Base-by-base conservation (phyloP, 2,329 filamentous ascomycete species). In the Beauveria scarabaeidicola region DNA sequence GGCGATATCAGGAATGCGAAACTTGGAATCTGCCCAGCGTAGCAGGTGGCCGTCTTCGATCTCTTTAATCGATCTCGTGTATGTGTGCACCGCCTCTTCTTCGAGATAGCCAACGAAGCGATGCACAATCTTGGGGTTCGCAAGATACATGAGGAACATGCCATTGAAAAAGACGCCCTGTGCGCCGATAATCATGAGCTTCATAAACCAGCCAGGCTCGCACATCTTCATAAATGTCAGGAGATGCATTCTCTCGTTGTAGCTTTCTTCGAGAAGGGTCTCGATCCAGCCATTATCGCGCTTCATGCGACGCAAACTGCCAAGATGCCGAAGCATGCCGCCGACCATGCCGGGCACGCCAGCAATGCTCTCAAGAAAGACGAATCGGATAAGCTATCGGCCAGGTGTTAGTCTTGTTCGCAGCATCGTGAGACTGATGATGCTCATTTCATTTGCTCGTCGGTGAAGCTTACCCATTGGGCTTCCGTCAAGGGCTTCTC, bases 221-320 rank as follows among this genome's bases (percentile, higher is more conserved):
- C 87, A 89, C 81, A 96, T 89, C 74, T 95, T 96, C 73, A 99
- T 85, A 74, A 97, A 97, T 0, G 90, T 94, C 32, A 96, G 77
- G 1, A 96, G 83, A 68, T 96, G 91, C 91, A 97, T 97, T 27
- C 92, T 82, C 73, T 96, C 91, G 71, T 96, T 96, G 75, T 90
- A 95, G 63, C 87, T 89, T 76, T 96, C 91, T 72, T 95, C 91
- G 1, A 96, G 82, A 9, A 96, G 78, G 0, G 90, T 93, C 74
- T 96, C 91, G 70, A 99, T 97, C 90, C 89, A 97, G 69, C 94
- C 94, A 67, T 97, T 96, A 72, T 97, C 93, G 59, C 93, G 81
- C 79, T 91, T 91, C 80, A 97, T 87, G 29, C 87, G 82, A 48
- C 93, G 81, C 68, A 97, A 81, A 64, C 87, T 92, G 69, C 88